phyloP scores from a whole-genome alignment of 208 protist genomes.

The Trichomonas gallinae region DNA sequence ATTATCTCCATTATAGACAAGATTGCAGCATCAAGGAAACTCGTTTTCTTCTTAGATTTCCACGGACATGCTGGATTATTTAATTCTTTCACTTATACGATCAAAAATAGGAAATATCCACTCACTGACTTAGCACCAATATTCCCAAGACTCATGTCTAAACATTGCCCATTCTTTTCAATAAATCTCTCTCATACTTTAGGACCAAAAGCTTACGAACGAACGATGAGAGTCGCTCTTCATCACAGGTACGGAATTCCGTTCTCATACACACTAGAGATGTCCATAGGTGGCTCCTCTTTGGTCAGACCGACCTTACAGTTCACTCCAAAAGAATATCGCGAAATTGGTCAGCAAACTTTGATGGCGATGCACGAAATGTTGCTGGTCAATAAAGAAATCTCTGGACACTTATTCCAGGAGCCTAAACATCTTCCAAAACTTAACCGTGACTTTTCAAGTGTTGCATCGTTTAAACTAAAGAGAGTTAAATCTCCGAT shows the following conservation, averaged over 20 bases:
- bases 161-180: not conserved
- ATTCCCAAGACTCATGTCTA: not conserved
- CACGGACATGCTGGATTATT: not conserved
- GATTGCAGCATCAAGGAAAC: not conserved
- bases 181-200: not conserved
- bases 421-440: too few species aligned
- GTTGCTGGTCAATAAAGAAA: not conserved
- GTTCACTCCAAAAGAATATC: not conserved
- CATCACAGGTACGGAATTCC: not conserved
- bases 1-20: not conserved
- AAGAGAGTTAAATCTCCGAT: too few species aligned
- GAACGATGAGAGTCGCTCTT: not conserved
- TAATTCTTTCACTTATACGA: not conserved
- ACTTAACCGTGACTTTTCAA: too few species aligned
- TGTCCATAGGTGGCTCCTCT: not conserved
- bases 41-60: not conserved
- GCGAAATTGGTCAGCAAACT: not conserved
- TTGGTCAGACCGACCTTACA: not conserved
- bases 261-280: not conserved
- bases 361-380: not conserved
- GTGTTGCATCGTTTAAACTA: too few species aligned
- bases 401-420: too few species aligned
- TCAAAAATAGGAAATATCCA: not conserved
- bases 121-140: not conserved
- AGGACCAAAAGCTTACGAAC: not conserved